Evolutionary conservation across 73 alveolate species (phyloP), one percentile per base, ranked within the genome.

Genomic region (Blepharisma stoltei): DNA sequence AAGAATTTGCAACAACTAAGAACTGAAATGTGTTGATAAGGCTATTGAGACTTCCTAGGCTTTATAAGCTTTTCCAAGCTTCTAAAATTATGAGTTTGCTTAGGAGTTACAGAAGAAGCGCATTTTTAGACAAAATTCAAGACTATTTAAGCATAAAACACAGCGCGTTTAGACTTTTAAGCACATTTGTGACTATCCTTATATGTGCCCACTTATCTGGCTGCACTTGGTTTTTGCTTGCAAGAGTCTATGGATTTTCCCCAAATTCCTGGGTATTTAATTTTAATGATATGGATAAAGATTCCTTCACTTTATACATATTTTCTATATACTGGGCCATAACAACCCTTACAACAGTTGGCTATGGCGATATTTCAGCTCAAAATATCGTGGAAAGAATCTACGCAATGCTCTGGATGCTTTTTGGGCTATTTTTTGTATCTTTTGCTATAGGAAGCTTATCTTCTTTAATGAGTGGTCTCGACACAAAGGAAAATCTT

Each of bases 351-450:
- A 87, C 88, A 32, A 93, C 98, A 2, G 95, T 90, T 0, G 98
- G 98, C 14, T 93, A 93, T 82, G 98, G 98, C 6, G 98, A 93
- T 83, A 80, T 93, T 6, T 85, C 94, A 18, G 91, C 95, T 6
- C 84, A 54, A 32, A 87, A 88, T 25, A 52, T 75, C 14, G 8
- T 77, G 14, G 98, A 93, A 77, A 85, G 78, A 60, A 27, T 85
- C 7, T 54, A 89, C 46, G 80, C 89, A 18, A 78, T 86, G 38
- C 20, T 89, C 20, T 87, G 94, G 89, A 90, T 93, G 96, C 69
- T 93, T 78, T 81, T 83, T 65, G 97, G 97, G 18, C 94, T 80
- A 7, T 90, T 88, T 6, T 91, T 87, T 67, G 88, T 88, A 52
- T 81, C 93, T 46, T 88, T 88, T 71, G 84, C 89, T 46, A 88